Evolutionary conservation across 768 basidiomycete genomes (phyloP).

Genomic region (Cubamyces sp.): DNA sequence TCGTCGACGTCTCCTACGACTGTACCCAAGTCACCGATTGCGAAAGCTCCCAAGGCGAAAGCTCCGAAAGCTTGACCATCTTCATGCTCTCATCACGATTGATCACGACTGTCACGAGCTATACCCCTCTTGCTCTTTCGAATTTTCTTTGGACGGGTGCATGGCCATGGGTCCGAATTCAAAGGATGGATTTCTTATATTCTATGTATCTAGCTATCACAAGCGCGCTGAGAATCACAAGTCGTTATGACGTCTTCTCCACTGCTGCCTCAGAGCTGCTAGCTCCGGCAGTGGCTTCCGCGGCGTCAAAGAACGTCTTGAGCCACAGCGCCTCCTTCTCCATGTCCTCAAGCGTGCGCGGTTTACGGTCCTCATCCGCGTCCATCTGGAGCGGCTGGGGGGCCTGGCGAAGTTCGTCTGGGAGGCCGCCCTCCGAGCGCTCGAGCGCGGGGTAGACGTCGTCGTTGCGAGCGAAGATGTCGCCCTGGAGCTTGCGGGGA

Average conservation of each 20-base stretch:
- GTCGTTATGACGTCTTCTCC: not conserved
- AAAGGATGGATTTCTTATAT: not conserved
- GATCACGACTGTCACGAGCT: not conserved
- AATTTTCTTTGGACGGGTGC: not conserved
- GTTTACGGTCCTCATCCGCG: constrained; percentile 49
- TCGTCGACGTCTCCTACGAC: not conserved
- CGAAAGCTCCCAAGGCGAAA: not conserved
- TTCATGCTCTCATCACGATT: not conserved
- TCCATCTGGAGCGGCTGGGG: constrained; percentile 40
- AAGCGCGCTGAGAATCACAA: not conserved
- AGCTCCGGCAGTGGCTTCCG: constrained; percentile 13
- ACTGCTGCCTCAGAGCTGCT: not conserved
- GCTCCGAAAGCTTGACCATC: not conserved
- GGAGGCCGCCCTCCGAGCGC: constrained; percentile 55
- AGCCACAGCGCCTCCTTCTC: constrained; percentile 57
- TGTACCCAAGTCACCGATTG: not conserved
- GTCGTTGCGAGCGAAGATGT: constrained; percentile 68
- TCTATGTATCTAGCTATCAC: constrained; percentile 9
- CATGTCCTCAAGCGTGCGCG: constrained; percentile 57
- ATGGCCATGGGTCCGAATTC: not conserved
- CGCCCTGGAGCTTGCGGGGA: constrained; percentile 74
- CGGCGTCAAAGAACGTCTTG: constrained; percentile 42
- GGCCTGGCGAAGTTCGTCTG: constrained; percentile 39
- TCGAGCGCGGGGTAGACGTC: constrained; percentile 84
- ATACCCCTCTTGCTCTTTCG: constrained; percentile 1